Base-by-base conservation (phyloP, 768 basidiomycete genomes). In the Pholiota microspora region DNA sequence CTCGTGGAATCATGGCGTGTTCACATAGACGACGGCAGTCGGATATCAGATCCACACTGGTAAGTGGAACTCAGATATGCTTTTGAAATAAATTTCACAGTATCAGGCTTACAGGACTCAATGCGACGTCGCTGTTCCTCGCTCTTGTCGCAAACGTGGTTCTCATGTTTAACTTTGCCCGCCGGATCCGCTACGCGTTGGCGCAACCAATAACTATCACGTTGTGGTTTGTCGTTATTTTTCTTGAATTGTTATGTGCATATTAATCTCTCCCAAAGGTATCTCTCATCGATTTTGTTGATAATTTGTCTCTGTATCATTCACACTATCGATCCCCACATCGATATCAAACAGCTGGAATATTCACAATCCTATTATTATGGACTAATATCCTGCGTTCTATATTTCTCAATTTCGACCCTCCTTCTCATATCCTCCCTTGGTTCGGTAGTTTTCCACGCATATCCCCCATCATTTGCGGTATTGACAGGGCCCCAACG, bases 321-420 rank as follows among this genome's bases (percentile, higher is more conserved):
- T 0, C 58, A 62, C 55, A 53, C 56, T 24, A 57, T 52, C 12
- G 28, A 44, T 2, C 53, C 27, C 21, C 53, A 23, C 61, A 31
- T 28, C 32, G 28, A 21, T 58, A 23, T 13, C 63, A 7, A 45
- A 53, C 5, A 59, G 54, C 3, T 16, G 7, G 40, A 61, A 7
- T 68, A 68, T 25, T 64, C 71, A 2, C 72, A 76, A 56, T 65
- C 73, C 0, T 76, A 72, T 55, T 74, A 74, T 56, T 76, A 74
- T 36, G 73, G 63, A 21, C 48, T 76, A 8, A 69, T 76, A 18
- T 63, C 73, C 12, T 55, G 63, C 29, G 58, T 66, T 13, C 47
- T 70, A 24, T 71, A 73, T 50, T 62, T 65, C 46, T 32, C 54
- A 4, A 62, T 72, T 31, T 63, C 69, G 12, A 70, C 69, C 42